phyloP scores from a whole-genome alignment of 768 basidiomycete species.

The Mycena sanguinolenta region DNA sequence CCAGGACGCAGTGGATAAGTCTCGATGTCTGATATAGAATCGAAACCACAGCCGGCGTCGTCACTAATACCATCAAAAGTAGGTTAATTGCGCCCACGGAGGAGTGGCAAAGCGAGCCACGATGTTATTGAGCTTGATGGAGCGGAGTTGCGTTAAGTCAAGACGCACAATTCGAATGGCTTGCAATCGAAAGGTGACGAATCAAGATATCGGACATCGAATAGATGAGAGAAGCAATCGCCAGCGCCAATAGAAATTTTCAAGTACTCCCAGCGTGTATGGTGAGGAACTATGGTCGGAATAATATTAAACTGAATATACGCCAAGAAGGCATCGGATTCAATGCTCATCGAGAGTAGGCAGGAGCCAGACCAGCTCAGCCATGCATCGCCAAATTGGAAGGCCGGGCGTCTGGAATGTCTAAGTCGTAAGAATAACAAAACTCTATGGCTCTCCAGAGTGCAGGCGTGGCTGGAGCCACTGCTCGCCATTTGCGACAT shows the following conservation, averaged over 20 bases:
- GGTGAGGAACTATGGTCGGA: background rate
- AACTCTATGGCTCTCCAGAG: constrained; percentile 2
- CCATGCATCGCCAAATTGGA: background rate
- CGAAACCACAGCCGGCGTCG: too few species aligned
- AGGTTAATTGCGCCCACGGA: background rate
- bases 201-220: background rate
- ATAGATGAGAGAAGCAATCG: too few species aligned
- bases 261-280: constrained; percentile 1
- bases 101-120: background rate
- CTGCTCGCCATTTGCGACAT: background rate
- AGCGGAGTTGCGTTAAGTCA: background rate
- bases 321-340: too few species aligned
- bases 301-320: background rate
- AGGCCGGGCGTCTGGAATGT: background rate
- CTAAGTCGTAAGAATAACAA: too few species aligned
- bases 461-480: background rate
- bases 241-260: background rate
- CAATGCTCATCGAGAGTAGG: background rate
- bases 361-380: background rate
- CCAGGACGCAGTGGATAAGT: background rate
- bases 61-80: too few species aligned
- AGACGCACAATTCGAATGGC: too few species aligned
- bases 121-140: background rate
- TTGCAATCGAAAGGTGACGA: too few species aligned
- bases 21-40: too few species aligned